Base-by-base conservation (phyloP, 2,329 filamentous ascomycete species). In the Zymoseptoria tritici region DNA sequence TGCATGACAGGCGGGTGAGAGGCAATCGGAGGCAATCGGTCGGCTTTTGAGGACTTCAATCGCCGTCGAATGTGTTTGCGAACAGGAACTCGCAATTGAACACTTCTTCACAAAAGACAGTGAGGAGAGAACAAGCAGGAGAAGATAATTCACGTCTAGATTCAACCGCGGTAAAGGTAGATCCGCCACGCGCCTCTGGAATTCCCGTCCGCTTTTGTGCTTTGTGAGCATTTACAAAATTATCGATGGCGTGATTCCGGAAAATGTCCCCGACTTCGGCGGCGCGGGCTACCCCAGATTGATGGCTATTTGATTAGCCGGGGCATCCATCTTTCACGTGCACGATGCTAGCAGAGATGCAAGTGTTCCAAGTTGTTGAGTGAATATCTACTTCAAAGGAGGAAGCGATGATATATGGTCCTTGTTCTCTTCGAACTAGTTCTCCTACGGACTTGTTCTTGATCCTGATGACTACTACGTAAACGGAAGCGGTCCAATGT, bases 1-100 rank as follows among this genome's bases (percentile, higher is more conserved):
- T 68, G 70, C 71, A 75, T 75, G n/a, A 46, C 16, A 16, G 13
- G 11, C 26, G 36, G 4, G 36, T 16, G 36, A 46, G 36, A 46
- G 36, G 36, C n/a, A n/a, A n/a, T n/a, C n/a, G n/a, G n/a, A n/a
- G n/a, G n/a, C 36, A 9, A 36, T 22, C 21, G 21, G 21, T 36
- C 31, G 31, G 31, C 31, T 36, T 36, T 36, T 42, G 36, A 42
- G 16, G 36, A 16, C 11, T 13, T 42, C 36, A 42, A 42, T 42
- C 16, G 36, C 36, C 36, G 36, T 42, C 36, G 36, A 16, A 13
- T 42, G 36, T 13, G 11, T 3, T 36, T 36, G 31, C 31, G 31
- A 36, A 36, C 13, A 11, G 31, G 11, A 31, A 31, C 31, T 36
- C 31, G 7, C 6, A 36, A 36, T 36, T 13, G 36, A 42, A 42